A percentile compares a stretch with the other conserved stretches of the same genome.
Evolutionary conservation across 2,329 filamentous ascomycete genomes (phyloP).

Genomic region (Fusarium bactridioides): DNA sequence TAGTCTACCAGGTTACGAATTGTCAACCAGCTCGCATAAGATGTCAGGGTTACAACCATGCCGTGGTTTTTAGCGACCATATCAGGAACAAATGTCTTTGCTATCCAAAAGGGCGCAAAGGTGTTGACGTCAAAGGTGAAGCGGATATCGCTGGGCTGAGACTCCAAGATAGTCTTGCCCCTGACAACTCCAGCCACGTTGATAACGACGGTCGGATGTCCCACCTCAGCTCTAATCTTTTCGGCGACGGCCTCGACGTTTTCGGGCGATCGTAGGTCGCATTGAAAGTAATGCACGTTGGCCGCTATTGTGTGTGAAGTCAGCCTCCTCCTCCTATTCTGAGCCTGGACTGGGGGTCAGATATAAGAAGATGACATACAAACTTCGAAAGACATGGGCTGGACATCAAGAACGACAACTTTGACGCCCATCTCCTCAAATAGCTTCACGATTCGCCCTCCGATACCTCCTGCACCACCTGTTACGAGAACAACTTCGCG

Average conservation of each 20-base stretch:
- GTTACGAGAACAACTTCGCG: conserved; percentile 77
- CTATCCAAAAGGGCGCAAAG: conserved; percentile 71
- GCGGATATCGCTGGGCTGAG: conserved; percentile 65
- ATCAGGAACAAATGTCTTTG: conserved; percentile 71
- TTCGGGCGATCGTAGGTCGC: conserved; percentile 70
- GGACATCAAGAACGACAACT: conserved; percentile 76
- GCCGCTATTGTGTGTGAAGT: conserved; percentile 43
- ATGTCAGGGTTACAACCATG: conserved; percentile 76
- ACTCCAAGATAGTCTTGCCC: conserved; percentile 67
- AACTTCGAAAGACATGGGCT: conserved; percentile 63
- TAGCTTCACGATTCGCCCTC: conserved; percentile 68
- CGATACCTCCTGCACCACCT: conserved; percentile 78
- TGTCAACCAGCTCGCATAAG: conserved; percentile 66
- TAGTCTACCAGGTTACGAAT: conserved; percentile 75
- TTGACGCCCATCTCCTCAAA: conserved; percentile 71
- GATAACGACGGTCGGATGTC: conserved; percentile 73
- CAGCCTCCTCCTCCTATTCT: background rate
- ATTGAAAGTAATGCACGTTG: conserved; percentile 72
- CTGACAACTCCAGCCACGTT: conserved; percentile 74
- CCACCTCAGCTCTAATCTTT: conserved; percentile 63
- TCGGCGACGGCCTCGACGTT: conserved; percentile 61
- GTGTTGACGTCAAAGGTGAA: conserved; percentile 78
- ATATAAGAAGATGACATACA: conserved; percentile 46
- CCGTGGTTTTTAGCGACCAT: conserved; percentile 73
- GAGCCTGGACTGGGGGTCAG: background rate